Conservation (phyloP, 2,329 filamentous ascomycete species). For the Chaetomium sp. region DNA sequence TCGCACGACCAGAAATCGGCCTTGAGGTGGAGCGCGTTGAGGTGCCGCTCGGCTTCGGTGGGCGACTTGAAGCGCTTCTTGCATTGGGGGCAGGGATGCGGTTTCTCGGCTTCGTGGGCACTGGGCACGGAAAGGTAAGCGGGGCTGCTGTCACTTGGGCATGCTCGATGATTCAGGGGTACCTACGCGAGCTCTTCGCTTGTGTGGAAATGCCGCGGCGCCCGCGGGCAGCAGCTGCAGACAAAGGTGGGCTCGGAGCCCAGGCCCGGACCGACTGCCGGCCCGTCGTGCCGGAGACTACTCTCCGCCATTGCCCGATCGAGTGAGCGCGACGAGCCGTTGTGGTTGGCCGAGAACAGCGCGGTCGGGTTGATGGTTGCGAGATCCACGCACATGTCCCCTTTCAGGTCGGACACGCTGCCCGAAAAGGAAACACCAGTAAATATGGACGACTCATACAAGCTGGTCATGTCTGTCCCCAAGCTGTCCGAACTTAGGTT, state of each 20-base stretch:
- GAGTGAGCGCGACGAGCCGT: constrained; percentile 13
- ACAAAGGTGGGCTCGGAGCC: constrained; percentile 21
- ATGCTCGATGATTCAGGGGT: background rate
- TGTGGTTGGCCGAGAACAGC: constrained; percentile 12
- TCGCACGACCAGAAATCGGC: constrained; percentile 34
- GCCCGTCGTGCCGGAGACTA: background rate
- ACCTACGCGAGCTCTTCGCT: constrained; percentile 30
- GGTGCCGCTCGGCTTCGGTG: constrained; percentile 34
- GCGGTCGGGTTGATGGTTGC: constrained; percentile 24
- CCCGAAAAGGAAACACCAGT: constrained; percentile 18
- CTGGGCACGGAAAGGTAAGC: constrained; percentile 14
- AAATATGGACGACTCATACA: constrained; percentile 31
- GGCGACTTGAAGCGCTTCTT: constrained; percentile 35
- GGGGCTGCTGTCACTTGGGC: background rate
- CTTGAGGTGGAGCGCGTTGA: constrained; percentile 35
- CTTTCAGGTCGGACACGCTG: constrained; percentile 18
- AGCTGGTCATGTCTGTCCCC: constrained; percentile 32
- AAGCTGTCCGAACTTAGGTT: constrained; percentile 33
- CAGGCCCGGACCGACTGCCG: background rate
- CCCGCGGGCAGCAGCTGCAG: constrained; percentile 33
- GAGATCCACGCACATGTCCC: constrained; percentile 9
- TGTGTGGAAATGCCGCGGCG: constrained; percentile 29
- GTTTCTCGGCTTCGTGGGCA: constrained; percentile 33
- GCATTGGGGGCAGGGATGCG: constrained; percentile 33
- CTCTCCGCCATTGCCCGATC: constrained; percentile 11